Evolutionary conservation across 305 asterid species (phyloP).

Genomic region (Fraxinus sp.): DNA sequence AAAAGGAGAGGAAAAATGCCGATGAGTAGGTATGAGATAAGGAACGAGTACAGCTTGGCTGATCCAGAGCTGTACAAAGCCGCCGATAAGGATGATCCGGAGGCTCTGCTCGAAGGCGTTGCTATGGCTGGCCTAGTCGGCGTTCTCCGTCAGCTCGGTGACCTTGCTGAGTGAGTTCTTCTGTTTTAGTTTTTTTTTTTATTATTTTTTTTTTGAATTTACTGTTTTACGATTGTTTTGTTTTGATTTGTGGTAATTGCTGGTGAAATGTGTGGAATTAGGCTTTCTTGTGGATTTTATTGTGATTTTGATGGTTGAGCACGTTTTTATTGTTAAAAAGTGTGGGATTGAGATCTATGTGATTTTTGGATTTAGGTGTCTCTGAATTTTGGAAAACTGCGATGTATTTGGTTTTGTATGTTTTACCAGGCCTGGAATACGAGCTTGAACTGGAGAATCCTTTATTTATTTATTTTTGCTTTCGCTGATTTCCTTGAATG

Average conservation of each 20-base stretch:
- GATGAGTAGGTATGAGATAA: conserved; percentile 72
- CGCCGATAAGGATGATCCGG: conserved; percentile 96
- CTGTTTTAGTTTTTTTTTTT: not conserved
- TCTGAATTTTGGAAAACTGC: not conserved
- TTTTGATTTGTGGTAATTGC: not conserved
- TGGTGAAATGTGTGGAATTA: not conserved
- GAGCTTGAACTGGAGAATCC: not conserved
- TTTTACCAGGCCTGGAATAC: not conserved
- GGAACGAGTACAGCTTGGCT: conserved; percentile 85
- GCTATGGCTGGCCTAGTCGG: conserved; percentile 98
- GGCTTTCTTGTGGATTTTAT: not conserved
- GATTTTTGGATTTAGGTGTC: not conserved
- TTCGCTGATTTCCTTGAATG: not conserved
- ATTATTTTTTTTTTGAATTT: not conserved
- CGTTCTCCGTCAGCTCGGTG: conserved; percentile 95
- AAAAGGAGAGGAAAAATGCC: conserved; percentile 54
- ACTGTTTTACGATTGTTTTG: not conserved
- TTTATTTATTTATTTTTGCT: not conserved
- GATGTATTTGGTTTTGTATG: not conserved
- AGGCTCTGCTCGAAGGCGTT: conserved; percentile 94
- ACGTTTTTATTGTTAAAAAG: not conserved
- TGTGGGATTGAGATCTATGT: conserved; percentile 22
- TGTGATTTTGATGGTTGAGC: not conserved
- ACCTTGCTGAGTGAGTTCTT: conserved; percentile 87
- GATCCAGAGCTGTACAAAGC: conserved; percentile 87